Evolutionary conservation across 2,329 filamentous ascomycete genomes (phyloP).

Genomic region (Spiromastix sp.): DNA sequence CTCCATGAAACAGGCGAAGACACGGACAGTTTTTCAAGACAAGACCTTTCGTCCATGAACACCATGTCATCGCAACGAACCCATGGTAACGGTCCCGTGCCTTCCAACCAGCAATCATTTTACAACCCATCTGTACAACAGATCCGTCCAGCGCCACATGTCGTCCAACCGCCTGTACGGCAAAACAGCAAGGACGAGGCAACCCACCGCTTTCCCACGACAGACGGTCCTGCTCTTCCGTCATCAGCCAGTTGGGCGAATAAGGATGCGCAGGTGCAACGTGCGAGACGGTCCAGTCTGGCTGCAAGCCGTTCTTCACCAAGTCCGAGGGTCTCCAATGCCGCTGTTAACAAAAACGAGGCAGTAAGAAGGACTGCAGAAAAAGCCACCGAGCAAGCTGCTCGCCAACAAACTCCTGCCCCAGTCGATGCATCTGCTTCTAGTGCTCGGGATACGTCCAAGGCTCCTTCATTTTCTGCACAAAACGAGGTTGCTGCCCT

Average conservation of each 20-base stretch:
- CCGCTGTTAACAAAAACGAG: slow-evolving; percentile 29
- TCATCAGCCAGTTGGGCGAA: slow-evolving; percentile 90
- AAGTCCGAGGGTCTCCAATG: slow-evolving; percentile 57
- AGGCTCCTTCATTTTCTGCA: slow-evolving; percentile 13
- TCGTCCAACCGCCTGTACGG: slow-evolving; percentile 36
- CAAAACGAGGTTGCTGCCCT: slow-evolving; percentile 22
- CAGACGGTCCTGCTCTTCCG: slow-evolving; percentile 83
- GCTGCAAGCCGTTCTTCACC: slow-evolving; percentile 71
- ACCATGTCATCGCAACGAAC: slow-evolving; percentile 70
- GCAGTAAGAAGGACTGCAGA: slow-evolving; percentile 24
- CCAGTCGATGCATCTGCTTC: slow-evolving; percentile 12
- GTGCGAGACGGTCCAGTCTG: slow-evolving; percentile 60
- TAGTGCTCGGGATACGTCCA: slow-evolving; percentile 8
- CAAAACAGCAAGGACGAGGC: slow-evolving; percentile 59
- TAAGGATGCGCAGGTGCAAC: slow-evolving; percentile 53
- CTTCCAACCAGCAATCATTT: slow-evolving; percentile 1
- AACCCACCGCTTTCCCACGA: slow-evolving; percentile 43
- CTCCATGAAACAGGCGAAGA: slow-evolving; percentile 97
- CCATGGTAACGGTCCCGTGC: slow-evolving; percentile 4
- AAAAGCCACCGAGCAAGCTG: slow-evolving; percentile 16
- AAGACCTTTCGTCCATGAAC: slow-evolving; percentile 91
- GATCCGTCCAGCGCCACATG: slow-evolving; percentile 23
- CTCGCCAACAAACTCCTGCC: slow-evolving; percentile 16
- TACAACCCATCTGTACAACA: slow-evolving; percentile 29
- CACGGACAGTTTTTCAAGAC: slow-evolving; percentile 88